A percentile compares a stretch with the other conserved stretches of the same genome.
Conservation (phyloP, 108 stramenopile species). For the Licmophora abbreviata region DNA sequence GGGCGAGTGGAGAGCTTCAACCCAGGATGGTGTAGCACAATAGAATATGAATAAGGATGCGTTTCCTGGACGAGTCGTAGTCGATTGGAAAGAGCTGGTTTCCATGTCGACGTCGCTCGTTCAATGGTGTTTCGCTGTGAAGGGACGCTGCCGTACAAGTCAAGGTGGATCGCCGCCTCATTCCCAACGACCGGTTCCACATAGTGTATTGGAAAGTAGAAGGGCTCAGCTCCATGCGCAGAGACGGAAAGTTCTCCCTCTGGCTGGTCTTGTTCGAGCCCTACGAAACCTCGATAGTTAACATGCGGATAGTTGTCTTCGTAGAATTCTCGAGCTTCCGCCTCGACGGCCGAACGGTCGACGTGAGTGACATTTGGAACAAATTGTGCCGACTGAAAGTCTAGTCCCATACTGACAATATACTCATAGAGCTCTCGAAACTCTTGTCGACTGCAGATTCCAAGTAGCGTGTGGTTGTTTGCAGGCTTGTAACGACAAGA, state of each 20-base stretch:
- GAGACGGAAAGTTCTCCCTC: too few relatives aligned
- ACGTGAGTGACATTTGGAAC: conserved; percentile 24
- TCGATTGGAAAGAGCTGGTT: conserved; percentile 10
- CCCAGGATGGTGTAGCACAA: conserved; percentile 25
- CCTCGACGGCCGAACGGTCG: conserved; percentile 19
- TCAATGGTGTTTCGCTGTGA: conserved; percentile 1
- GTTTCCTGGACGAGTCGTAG: conserved; percentile 16
- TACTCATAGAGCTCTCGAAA: conserved; percentile 37
- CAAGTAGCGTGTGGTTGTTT: not conserved
- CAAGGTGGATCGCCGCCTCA: conserved; percentile 37
- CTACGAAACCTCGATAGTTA: conserved; percentile 18
- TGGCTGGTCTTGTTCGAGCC: not conserved
- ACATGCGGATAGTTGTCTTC: conserved; percentile 22
- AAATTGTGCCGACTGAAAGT: conserved; percentile 25
- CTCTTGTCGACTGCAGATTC: conserved; percentile 8
- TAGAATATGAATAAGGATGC: conserved; percentile 3
- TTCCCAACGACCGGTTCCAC: conserved; percentile 40
- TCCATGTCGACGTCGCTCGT: conserved; percentile 2
- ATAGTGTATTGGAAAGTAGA: conserved; percentile 36
- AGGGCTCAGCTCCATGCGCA: not conserved
- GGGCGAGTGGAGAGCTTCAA: not conserved
- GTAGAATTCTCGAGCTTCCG: conserved; percentile 19
- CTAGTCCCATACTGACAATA: conserved; percentile 6
- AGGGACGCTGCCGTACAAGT: not conserved
- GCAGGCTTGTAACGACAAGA: not conserved